Evolutionary conservation across 78 protist species (phyloP), one percentile per base, ranked within the genome.

Genomic region (Guillardia theta): DNA sequence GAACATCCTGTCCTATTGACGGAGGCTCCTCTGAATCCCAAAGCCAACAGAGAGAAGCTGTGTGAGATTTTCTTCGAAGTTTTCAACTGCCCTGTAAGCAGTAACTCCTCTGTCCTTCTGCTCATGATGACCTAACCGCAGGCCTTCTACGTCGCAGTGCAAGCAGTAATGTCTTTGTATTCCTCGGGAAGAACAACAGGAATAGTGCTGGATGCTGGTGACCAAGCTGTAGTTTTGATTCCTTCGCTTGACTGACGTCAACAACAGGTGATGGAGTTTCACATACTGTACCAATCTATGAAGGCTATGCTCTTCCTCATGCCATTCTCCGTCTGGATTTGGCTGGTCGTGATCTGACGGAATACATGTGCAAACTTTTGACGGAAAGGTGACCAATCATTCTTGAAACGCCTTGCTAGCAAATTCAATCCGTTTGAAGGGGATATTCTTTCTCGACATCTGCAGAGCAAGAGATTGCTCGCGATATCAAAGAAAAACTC

Each of bases 241-340:
- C n/a, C n/a, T n/a, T n/a, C n/a, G n/a, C n/a, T n/a, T n/a, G n/a
- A n/a, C n/a, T n/a, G n/a, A n/a, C n/a, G n/a, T n/a, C n/a, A n/a
- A n/a, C n/a, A n/a, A n/a, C n/a, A n/a, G n/a, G 99, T n/a, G 99
- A 97, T 54, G 99, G 99, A 92, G 98, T 96, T 39, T 48, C 99
- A 19, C 98, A 97, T 94, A 88, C 97, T 19, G 99, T 98, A 30
- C 99, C 99, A 48, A 94, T 99, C 94, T 97, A 96, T 95, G 99
- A 99, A 93, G 92, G 92, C 2, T 70, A 88, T 44, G 54, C 46
- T 0, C 48, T 94, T 10, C 93, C 88, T 9, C 92, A 94, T 44
- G 95, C 93, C 44, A 64, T 92, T 48, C 27, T 88, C 12, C 54
- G 94, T 4, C 43, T 94, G 78, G 94, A 94, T 27, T 41, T 92